Evolutionary conservation across 805 yeast genomes (phyloP).

Genomic region (Cyberlindnera maritima): DNA sequence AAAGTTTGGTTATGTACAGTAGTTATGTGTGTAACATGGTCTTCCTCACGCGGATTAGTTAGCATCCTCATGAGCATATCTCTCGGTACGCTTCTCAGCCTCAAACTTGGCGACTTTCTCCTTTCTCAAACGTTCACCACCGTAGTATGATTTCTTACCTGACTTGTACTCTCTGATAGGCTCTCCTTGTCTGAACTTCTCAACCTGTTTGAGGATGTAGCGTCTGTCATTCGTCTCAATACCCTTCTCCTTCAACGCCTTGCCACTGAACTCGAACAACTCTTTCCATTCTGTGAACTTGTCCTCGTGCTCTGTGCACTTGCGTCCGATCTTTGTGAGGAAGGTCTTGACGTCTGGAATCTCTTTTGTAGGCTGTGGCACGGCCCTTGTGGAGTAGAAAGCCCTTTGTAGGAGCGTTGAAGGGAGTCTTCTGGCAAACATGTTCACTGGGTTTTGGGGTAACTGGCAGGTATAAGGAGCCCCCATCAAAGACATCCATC

Average conservation of each 20-base stretch:
- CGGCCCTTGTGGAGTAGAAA: constrained; percentile 13
- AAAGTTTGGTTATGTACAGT: constrained; percentile 4
- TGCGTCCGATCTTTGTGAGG: constrained; percentile 76
- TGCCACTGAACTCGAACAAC: constrained; percentile 55
- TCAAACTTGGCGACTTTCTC: constrained; percentile 60
- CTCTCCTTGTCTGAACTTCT: constrained; percentile 58
- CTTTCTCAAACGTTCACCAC: constrained; percentile 82
- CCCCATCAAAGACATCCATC: background rate
- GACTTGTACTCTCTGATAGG: constrained; percentile 53
- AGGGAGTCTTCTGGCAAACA: constrained; percentile 15
- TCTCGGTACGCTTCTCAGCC: constrained; percentile 35
- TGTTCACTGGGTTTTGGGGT: background rate
- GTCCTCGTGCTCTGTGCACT: constrained; percentile 62
- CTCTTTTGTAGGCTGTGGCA: constrained; percentile 48
- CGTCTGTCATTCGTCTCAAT: constrained; percentile 69
- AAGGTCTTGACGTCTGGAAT: constrained; percentile 75
- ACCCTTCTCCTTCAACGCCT: constrained; percentile 69
- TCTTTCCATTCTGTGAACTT: constrained; percentile 67
- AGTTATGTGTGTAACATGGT: background rate
- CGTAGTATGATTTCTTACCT: constrained; percentile 72
- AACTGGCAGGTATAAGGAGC: background rate
- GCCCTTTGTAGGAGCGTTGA: constrained; percentile 10
- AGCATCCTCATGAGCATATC: constrained; percentile 29
- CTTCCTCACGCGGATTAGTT: constrained; percentile 2
- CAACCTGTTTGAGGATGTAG: constrained; percentile 71